These are phyloP conservation scores for Ganoderma sp. DNA, from an alignment of 1,284 basidiomycete genomes.

Conservation along the genomic window DNA sequence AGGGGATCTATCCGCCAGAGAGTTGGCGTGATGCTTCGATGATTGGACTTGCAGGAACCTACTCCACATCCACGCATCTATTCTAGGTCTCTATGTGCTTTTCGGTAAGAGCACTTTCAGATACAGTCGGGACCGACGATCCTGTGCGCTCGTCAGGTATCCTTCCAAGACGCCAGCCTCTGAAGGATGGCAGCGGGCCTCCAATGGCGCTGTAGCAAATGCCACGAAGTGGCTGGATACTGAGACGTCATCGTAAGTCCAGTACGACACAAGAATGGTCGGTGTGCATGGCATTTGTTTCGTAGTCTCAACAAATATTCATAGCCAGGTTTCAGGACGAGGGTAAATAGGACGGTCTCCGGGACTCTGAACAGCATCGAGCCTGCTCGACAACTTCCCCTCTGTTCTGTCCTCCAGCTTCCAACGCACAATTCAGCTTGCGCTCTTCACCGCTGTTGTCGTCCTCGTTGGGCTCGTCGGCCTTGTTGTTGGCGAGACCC, in stretches of 20 bases:
- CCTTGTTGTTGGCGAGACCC: slow-evolving; percentile 42
- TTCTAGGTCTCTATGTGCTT: too few species aligned
- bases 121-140: background rate
- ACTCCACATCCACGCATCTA: too few species aligned
- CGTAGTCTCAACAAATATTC: too few species aligned
- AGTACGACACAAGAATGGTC: background rate
- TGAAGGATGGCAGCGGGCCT: background rate
- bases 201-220: background rate
- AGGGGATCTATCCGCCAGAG: too few species aligned
- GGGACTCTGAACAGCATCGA: background rate
- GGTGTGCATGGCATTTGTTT: too few species aligned
- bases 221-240: too few species aligned
- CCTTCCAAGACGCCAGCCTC: background rate
- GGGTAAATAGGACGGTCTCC: too few species aligned
- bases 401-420: background rate
- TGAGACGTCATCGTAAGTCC: too few species aligned
- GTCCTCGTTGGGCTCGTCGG: slow-evolving; percentile 34
- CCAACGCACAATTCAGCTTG: slow-evolving; percentile 39
- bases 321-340: too few species aligned
- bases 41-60: too few species aligned
- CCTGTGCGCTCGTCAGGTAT: background rate
- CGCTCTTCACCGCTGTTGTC: slow-evolving; percentile 38
- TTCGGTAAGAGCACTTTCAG: too few species aligned
- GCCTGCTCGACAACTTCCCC: background rate
- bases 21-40: too few species aligned